Conservation (phyloP, 257 asterid species). For the Datura wrightii region DNA sequence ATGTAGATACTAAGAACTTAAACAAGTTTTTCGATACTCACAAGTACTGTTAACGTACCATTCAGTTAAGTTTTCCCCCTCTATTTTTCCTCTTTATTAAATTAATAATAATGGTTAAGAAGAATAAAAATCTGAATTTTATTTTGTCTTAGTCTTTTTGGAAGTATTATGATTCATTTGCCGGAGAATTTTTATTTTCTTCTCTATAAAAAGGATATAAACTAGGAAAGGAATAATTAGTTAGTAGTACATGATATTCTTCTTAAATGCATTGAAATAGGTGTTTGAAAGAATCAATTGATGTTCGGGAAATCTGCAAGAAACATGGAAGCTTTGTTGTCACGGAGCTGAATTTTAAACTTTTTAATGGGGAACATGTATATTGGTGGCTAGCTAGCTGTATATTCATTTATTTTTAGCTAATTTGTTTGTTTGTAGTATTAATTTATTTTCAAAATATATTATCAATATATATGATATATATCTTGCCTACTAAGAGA, state of each 20-base stretch:
- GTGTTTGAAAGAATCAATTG: conserved; percentile 40
- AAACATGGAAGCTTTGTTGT: conserved; percentile 33
- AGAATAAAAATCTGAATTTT: background rate
- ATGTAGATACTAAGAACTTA: background rate
- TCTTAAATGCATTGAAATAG: conserved; percentile 32
- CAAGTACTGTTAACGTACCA: background rate
- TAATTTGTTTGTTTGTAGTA: background rate
- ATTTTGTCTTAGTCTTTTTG: background rate
- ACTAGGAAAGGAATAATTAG: background rate
- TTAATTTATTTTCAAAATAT: background rate
- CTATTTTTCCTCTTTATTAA: background rate
- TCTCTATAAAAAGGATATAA: background rate
- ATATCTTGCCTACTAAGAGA: conserved; percentile 4
- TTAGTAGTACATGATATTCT: conserved; percentile 23
- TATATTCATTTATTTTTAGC: background rate
- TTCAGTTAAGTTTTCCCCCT: background rate
- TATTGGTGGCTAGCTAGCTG: background rate
- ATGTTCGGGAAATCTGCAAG: conserved; percentile 14
- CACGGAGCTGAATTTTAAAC: conserved; percentile 25
- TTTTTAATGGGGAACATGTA: conserved; percentile 21
- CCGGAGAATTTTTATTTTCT: background rate
- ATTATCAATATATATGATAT: conserved; percentile 9
- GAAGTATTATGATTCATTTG: conserved; percentile 21
- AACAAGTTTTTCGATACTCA: conserved; percentile 34
- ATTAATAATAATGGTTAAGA: background rate